These are phyloP conservation scores for Penicillium sp. DNA, from an alignment of 2,329 filamentous ascomycete genomes.

Conservation along the genomic window DNA sequence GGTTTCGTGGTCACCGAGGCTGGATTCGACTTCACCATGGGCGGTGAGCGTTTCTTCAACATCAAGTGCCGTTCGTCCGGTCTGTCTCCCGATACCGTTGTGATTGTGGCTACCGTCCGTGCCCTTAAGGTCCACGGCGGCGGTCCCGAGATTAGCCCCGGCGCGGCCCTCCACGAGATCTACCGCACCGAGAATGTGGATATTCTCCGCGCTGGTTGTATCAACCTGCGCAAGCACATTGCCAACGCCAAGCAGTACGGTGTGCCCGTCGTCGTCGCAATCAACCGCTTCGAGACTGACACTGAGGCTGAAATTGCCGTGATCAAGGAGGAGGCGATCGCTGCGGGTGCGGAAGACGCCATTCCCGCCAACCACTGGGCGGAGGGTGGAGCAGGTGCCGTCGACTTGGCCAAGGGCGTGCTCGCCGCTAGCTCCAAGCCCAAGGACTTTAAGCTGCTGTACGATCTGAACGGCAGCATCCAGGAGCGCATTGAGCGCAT, in stretches of 20 bases:
- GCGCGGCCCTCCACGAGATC: slow-evolving; percentile 80
- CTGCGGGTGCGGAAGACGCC: slow-evolving; percentile 91
- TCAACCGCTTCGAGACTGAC: slow-evolving; percentile 96
- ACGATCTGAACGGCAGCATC: slow-evolving; percentile 77
- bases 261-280: slow-evolving; percentile 91
- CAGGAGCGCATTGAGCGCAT: slow-evolving; percentile 92
- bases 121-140: slow-evolving; percentile 97
- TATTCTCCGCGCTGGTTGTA: slow-evolving; percentile 83
- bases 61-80: slow-evolving; percentile 98
- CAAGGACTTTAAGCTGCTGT: slow-evolving; percentile 87
- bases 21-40: slow-evolving; percentile 99
- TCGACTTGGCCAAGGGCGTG: slow-evolving; percentile 87
- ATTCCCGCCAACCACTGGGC: slow-evolving; percentile 97
- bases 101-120: slow-evolving; percentile 93
- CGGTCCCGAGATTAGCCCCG: slow-evolving; percentile 89
- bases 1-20: slow-evolving; percentile 97
- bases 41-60: slow-evolving; percentile 99
- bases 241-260: slow-evolving; percentile 87
- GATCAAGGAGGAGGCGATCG: slow-evolving; percentile 86
- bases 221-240: slow-evolving; percentile 96
- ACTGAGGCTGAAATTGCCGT: slow-evolving; percentile 90
- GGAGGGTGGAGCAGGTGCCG: slow-evolving; percentile 86
- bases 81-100: slow-evolving; percentile 88
- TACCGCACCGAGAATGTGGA: slow-evolving; percentile 96
- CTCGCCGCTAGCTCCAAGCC: slow-evolving; percentile 81